Conservation (phyloP, 2,329 filamentous ascomycete species). For the Colletotrichum sp. region DNA sequence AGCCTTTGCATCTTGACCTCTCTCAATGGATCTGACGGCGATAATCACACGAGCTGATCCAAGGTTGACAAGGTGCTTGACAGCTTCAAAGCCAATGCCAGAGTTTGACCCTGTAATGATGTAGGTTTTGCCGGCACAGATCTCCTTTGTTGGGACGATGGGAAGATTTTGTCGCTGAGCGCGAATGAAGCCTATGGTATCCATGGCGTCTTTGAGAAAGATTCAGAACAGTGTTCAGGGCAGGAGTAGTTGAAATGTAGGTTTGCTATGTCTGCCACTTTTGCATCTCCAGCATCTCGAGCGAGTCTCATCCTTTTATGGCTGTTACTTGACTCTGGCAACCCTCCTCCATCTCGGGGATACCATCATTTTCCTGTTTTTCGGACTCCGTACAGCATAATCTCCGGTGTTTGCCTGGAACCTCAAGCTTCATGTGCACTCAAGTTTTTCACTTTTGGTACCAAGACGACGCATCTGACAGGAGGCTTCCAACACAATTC, state of each 20-base stretch:
- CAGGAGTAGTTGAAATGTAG: not conserved
- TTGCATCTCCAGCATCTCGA: not conserved
- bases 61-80: not conserved
- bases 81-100: not conserved
- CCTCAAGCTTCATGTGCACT: not conserved
- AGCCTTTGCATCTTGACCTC: not conserved
- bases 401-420: not conserved
- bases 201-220: not conserved
- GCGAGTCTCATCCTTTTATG: not conserved
- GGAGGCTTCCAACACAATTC: not conserved
- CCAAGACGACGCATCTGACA: not conserved
- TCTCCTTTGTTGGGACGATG: not conserved
- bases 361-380: not conserved
- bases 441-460: not conserved
- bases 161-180: not conserved
- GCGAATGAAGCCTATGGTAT: not conserved
- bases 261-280: not conserved
- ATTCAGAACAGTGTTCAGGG: accelerated
- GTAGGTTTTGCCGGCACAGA: not conserved
- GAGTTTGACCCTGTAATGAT: not conserved
- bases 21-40: not conserved
- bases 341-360: not conserved
- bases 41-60: not conserved
- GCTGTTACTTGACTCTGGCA: not conserved
- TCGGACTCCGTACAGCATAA: not conserved